Percentiles rank a stretch among this genome's conserved stretches.
Conservation (phyloP, 2,329 filamentous ascomycete species). For the Penicillium sp. region DNA sequence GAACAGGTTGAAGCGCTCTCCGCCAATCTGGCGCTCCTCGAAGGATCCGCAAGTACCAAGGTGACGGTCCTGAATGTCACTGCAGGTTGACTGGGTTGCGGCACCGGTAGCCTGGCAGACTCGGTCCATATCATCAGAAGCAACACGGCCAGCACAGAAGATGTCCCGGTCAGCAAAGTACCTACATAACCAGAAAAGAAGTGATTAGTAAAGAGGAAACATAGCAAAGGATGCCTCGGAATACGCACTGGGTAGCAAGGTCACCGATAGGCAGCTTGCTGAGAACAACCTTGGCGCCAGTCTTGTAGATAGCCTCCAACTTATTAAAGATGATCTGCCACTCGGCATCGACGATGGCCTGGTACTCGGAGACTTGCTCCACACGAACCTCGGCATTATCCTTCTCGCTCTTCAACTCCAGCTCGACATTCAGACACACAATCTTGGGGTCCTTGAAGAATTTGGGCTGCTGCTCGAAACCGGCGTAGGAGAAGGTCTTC, state of each 20-base stretch:
- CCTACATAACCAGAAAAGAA: conserved; percentile 29
- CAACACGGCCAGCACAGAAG: conserved; percentile 94
- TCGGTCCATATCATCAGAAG: conserved; percentile 90
- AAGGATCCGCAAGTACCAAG: conserved; percentile 88
- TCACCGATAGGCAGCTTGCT: conserved; percentile 98
- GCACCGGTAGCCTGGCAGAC: conserved; percentile 94
- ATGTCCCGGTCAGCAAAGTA: conserved; percentile 97
- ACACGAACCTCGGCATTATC: conserved; percentile 98
- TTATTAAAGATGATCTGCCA: conserved; percentile 99
- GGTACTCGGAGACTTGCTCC: conserved; percentile 98
- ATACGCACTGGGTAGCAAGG: conserved; percentile 77
- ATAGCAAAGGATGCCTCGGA: conserved; percentile 16
- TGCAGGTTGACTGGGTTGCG: conserved; percentile 92
- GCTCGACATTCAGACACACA: conserved; percentile 94
- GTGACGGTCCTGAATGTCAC: conserved; percentile 85
- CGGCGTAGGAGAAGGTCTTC: conserved; percentile 98
- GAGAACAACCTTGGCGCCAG: conserved; percentile 94
- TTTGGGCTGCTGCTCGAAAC: conserved; percentile 99
- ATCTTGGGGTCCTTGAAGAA: conserved; percentile 93
- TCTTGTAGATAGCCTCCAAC: conserved; percentile 90
- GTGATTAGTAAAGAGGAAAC: not conserved
- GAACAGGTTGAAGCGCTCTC: conserved; percentile 98
- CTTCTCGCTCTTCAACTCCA: conserved; percentile 98
- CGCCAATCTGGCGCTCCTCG: conserved; percentile 95
- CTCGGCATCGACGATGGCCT: conserved; percentile 97